Conservation (phyloP, 2,329 filamentous ascomycete genomes). For the Paracoccidioides lutzii region DNA sequence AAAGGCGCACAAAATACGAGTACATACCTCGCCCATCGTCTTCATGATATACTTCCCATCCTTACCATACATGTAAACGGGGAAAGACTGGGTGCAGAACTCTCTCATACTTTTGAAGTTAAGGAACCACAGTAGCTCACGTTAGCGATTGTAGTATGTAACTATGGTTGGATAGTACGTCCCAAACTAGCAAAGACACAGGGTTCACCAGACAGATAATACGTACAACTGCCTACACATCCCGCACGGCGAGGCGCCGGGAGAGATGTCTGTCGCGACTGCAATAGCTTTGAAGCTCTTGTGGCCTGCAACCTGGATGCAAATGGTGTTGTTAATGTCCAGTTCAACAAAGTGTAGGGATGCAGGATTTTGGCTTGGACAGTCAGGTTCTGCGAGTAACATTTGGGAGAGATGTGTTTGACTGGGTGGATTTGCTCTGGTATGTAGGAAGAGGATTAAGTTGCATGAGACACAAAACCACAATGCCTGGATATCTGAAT, state of each 20-base stretch:
- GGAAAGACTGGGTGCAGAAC: conserved; percentile 55
- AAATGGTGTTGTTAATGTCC: too few species aligned
- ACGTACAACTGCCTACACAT: conserved; percentile 85
- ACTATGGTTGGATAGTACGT: too few species aligned
- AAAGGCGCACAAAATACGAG: neutral
- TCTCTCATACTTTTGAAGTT: conserved; percentile 47
- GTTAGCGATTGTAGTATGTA: neutral
- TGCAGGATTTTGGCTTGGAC: too few species aligned
- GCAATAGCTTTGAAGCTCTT: conserved; percentile 62
- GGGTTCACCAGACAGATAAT: neutral
- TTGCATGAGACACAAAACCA: neutral
- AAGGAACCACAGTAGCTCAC: neutral
- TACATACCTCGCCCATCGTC: conserved; percentile 28
- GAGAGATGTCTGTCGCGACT: conserved; percentile 65
- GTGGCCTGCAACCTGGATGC: conserved; percentile 30
- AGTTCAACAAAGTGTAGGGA: too few species aligned
- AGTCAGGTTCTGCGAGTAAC: too few species aligned
- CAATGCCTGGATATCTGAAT: too few species aligned
- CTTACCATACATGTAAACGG: conserved; percentile 87
- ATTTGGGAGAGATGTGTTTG: too few species aligned
- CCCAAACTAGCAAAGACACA: neutral
- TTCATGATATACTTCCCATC: conserved; percentile 46
- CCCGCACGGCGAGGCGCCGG: conserved; percentile 64
- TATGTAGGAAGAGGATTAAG: neutral
- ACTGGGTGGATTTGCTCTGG: neutral